phyloP scores from a whole-genome alignment of 345 rosid genomes.

The Melaleuca alternifolia region DNA sequence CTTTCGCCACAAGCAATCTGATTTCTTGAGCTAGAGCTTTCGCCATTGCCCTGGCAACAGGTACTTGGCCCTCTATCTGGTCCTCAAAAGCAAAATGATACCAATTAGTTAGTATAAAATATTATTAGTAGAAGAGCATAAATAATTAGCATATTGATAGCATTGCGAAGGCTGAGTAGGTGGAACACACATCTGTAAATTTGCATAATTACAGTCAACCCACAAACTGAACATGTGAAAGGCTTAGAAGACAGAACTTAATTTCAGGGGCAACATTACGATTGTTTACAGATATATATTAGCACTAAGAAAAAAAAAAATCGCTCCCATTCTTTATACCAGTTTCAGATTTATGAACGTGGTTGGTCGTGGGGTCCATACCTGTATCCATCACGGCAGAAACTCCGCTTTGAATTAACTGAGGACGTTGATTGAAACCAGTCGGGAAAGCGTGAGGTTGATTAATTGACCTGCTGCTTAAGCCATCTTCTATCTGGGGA shows the following conservation, averaged over 20 bases:
- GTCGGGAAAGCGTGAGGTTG: background rate
- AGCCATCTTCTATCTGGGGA: background rate
- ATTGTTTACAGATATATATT: background rate
- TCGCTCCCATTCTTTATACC: background rate
- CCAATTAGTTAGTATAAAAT: background rate
- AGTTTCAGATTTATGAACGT: background rate
- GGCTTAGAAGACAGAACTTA: background rate
- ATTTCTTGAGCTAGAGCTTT: background rate
- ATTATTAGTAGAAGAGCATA: background rate
- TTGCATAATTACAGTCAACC: background rate
- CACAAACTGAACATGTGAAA: background rate
- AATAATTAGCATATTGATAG: background rate
- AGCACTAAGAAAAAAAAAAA: background rate
- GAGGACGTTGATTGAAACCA: background rate
- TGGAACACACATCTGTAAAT: background rate
- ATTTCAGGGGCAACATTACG: background rate
- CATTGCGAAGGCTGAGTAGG: background rate
- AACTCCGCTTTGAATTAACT: background rate
- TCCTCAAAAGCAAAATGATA: background rate
- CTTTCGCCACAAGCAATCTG: background rate
- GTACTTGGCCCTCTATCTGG: background rate
- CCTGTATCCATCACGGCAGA: background rate
- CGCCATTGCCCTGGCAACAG: background rate
- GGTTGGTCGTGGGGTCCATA: background rate
- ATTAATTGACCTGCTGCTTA: background rate